phyloP scores from a whole-genome alignment of 805 yeast species.

The Candida dajiaensis region DNA sequence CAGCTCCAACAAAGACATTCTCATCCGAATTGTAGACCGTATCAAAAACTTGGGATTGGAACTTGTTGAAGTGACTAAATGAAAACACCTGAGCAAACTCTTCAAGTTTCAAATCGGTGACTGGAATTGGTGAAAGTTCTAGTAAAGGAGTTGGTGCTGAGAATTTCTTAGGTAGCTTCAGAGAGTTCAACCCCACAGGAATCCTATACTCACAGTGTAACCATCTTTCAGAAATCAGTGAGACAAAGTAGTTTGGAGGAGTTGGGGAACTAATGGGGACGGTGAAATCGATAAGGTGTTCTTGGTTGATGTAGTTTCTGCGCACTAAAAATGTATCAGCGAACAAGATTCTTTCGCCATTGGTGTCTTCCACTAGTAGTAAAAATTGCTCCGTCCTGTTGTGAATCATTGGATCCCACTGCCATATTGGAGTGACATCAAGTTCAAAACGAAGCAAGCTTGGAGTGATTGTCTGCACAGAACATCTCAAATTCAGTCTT shows the following conservation, averaged over 20 bases:
- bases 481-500: slow-evolving; percentile 47
- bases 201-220: slow-evolving; percentile 60
- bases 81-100: slow-evolving; percentile 41
- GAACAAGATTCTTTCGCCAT: slow-evolving; percentile 70
- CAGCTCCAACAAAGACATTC: slow-evolving; percentile 59
- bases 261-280: slow-evolving; percentile 47
- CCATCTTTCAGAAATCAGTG: slow-evolving; percentile 80
- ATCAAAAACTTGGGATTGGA: slow-evolving; percentile 69
- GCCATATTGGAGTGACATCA: slow-evolving; percentile 66
- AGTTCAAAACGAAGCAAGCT: slow-evolving; percentile 60
- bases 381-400: slow-evolving; percentile 61
- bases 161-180: slow-evolving; percentile 57
- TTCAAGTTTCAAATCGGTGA: slow-evolving; percentile 38
- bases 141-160: slow-evolving; percentile 55
- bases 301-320: slow-evolving; percentile 42
- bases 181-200: slow-evolving; percentile 49
- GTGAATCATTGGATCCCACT: slow-evolving; percentile 66
- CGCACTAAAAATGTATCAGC: slow-evolving; percentile 48
- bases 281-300: slow-evolving; percentile 57
- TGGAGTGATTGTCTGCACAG: slow-evolving; percentile 73
- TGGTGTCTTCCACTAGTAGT: slow-evolving; percentile 73
- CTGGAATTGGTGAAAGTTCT: slow-evolving; percentile 46
- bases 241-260: slow-evolving; percentile 73
- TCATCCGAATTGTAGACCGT: slow-evolving; percentile 51
- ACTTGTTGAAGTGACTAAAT: slow-evolving; percentile 55